Base-by-base conservation (phyloP, 2,329 filamentous ascomycete species). In the Trichoderma polysporum region DNA sequence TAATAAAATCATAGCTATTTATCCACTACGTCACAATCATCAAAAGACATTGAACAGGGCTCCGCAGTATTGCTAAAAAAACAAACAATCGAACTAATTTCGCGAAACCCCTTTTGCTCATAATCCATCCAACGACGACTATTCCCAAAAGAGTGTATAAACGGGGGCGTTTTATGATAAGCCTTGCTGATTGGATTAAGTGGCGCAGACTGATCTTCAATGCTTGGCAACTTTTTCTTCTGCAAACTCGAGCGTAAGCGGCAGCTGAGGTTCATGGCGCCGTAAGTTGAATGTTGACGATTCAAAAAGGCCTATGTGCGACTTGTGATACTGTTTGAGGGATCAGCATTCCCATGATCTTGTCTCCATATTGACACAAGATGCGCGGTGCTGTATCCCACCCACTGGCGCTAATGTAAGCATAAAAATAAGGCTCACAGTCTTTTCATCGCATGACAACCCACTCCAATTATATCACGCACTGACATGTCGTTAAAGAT, bases 401-500 rank as follows among this genome's bases (percentile, higher is more conserved):
- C 25, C n/a, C 47, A 5, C 3, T 52, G 59, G 49, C 49, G 19
- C 22, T 54, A 17, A 63, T 63, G 59, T 63, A 45, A 53, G 59
- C 9, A 54, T 33, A 41, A 8, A 3, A 9, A 53, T 31, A 45
- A 12, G 3, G 25, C 7, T 39, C 15, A 12, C 9, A 27, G 15
- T 13, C 15, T n/a, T 31, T 33, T 2, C 12, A 27, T 17, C 12
- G 10, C 12, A 33, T n/a, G 2, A 3, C 8, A 17, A 9, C 13
- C 9, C 5, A 4, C 10, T 33, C 27, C 9, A 15, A 25, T 47
- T 17, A 17, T 49, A 9, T 12, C 12, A 25, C 1, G 1, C 29
- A 39, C 31, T 61, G 22, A 61, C 19, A 13, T 6, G 19, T n/a
- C 33, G n/a, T 50, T n/a, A 0, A 63, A 69, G 68, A 49, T 60